Conservation (phyloP, 805 yeast species). For the Wickerhamomyces mucosus region DNA sequence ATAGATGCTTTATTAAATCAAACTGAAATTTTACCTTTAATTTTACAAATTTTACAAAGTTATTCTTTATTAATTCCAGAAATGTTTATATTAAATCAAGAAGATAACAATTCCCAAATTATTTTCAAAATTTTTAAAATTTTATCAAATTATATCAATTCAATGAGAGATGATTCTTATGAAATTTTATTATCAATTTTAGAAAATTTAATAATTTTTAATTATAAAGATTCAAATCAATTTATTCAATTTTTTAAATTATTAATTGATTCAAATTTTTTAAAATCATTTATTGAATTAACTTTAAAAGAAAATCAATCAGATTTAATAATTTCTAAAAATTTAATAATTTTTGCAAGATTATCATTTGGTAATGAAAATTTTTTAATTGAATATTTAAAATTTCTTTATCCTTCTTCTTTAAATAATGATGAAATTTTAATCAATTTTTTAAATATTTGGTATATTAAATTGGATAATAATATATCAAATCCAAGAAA, state of each 20-base stretch:
- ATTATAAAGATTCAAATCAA: slow-evolving; percentile 11
- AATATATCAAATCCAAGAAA: slow-evolving; percentile 67
- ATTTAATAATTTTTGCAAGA: slow-evolving; percentile 27
- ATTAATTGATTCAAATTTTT: slow-evolving; percentile 19
- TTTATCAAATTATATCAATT: slow-evolving; percentile 42
- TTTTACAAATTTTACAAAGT: slow-evolving; percentile 53
- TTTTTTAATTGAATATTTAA: slow-evolving; percentile 17
- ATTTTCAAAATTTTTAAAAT: slow-evolving; percentile 34
- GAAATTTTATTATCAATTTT: slow-evolving; percentile 42
- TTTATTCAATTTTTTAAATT: slow-evolving; percentile 13
- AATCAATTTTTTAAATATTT: slow-evolving; percentile 22
- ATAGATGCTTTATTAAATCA: slow-evolving; percentile 53
- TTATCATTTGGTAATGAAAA: slow-evolving; percentile 25
- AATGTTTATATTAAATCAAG: slow-evolving; percentile 18
- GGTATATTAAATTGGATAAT: slow-evolving; percentile 36
- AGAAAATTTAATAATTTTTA: slow-evolving; percentile 34
- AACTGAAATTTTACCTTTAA: slow-evolving; percentile 64
- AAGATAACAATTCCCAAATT: slow-evolving; percentile 25
- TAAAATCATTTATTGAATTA: slow-evolving; percentile 20
- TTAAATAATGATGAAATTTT: slow-evolving; percentile 18
- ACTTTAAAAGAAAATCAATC: slow-evolving; percentile 23
- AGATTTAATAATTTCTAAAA: slow-evolving; percentile 22
- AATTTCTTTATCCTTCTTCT: slow-evolving; percentile 21
- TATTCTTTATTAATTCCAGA: slow-evolving; percentile 44
- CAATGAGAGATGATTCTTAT: slow-evolving; percentile 64